These are phyloP conservation scores for Linum usitatissimum DNA, from an alignment of 345 rosid species.

Conservation along the genomic window DNA sequence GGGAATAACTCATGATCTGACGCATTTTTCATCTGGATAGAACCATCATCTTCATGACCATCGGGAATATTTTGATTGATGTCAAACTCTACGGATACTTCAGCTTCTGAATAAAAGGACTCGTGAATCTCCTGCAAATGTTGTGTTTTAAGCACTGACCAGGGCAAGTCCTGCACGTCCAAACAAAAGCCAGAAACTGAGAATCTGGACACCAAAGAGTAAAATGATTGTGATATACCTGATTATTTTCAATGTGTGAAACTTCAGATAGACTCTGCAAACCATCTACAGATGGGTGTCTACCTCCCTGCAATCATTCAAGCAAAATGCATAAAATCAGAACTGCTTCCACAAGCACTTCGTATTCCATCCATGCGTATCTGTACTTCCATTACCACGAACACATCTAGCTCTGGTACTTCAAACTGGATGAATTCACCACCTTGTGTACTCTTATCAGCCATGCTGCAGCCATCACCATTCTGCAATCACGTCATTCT, in stretches of 20 bases:
- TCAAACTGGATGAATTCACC: conserved; percentile 39
- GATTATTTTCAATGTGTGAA: conserved; percentile 28
- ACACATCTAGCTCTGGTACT: conserved; percentile 42
- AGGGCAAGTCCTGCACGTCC: conserved; percentile 33
- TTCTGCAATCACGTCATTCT: conserved; percentile 27
- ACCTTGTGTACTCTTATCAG: conserved; percentile 16
- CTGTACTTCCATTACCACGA: conserved; percentile 33
- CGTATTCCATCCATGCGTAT: not conserved
- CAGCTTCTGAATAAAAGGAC: conserved; percentile 42
- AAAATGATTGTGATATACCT: conserved; percentile 22
- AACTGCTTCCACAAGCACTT: not conserved
- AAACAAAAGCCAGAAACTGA: conserved; percentile 3
- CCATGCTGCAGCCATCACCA: conserved; percentile 18
- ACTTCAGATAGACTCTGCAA: conserved; percentile 30
- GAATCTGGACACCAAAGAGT: not conserved
- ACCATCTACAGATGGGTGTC: conserved; percentile 22
- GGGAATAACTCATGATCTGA: conserved; percentile 35
- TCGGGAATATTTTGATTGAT: conserved; percentile 22
- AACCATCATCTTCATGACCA: conserved; percentile 34
- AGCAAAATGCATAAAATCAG: not conserved
- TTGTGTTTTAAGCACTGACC: conserved; percentile 20
- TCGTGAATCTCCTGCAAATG: conserved; percentile 30
- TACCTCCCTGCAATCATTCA: conserved; percentile 32
- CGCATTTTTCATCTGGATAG: conserved; percentile 23
- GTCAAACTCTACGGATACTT: conserved; percentile 31